Base-by-base conservation (phyloP, 495 filamentous ascomycete genomes). In the Podospora sp. region DNA sequence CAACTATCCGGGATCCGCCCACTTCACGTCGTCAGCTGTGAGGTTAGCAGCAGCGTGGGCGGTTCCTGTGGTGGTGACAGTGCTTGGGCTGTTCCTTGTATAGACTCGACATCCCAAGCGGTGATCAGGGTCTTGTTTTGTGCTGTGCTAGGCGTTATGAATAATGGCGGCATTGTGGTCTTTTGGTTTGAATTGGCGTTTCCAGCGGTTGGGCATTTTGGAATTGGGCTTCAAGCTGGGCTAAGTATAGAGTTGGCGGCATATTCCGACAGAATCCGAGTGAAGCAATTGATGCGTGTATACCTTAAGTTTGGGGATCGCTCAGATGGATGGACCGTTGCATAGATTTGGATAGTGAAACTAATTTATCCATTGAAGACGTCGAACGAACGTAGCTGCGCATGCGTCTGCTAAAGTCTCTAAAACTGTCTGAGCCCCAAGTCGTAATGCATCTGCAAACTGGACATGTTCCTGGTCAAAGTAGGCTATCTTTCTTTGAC, bases 1-100 rank as follows among this genome's bases (percentile, higher is more conserved):
- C 73, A 84, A 84, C 56, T 83, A 81, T 33, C 81, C 78, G 6
- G 81, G 82, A 22, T 78, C 77, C 46, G 78, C 80, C 33, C 75
- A 81, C 62, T 66, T 75, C 35, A 63, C 67, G n/a, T 78, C 76
- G 3, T 70, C 62, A 16, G 69, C 72, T 0, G 62, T 27, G 58
- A 65, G 51, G 52, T 20, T 64, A 33, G 57, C 25, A n/a, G 69
- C 67, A 2, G 53, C 66, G 22, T 76, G 64, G 27, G 21, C 60
- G 35, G 40, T 70, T 33, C 60, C 66, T 36, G 64, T 53, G 26
- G 36, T 72, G 27, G 49, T 73, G 40, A 27, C 52, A 26, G 53
- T 66, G 20, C 36, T 62, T 62, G 60, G 53, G 35, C 12, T 20
- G 60, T n/a, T 67, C 53, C 26, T 65, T 46, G 9, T 46, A 6